phyloP scores from a whole-genome alignment of 2,329 filamentous ascomycete species.

The Penicillium sp. region DNA sequence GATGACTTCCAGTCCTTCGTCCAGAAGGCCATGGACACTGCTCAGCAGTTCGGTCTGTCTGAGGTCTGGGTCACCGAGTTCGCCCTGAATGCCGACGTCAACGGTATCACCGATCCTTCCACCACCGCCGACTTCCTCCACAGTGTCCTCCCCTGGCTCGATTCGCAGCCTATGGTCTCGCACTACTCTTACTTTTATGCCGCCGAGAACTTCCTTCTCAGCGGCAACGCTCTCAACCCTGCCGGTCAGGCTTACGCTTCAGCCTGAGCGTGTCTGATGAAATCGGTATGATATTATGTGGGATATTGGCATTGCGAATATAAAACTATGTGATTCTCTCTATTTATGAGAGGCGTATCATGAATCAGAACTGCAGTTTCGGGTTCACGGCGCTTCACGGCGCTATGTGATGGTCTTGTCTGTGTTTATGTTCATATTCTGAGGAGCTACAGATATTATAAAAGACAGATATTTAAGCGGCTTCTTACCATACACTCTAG shows the following conservation, averaged over 20 bases:
- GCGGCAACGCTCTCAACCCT: constrained; percentile 22
- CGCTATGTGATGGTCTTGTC: not conserved
- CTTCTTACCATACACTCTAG: too few species aligned
- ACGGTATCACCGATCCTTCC: constrained; percentile 18
- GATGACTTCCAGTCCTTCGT: constrained; percentile 39
- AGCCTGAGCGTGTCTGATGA: not conserved
- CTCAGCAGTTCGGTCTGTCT: constrained; percentile 29
- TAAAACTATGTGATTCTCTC: not conserved
- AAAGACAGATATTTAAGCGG: too few species aligned
- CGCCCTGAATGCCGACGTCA: constrained; percentile 30
- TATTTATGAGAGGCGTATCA: not conserved
- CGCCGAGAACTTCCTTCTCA: constrained; percentile 32
- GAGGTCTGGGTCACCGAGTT: constrained; percentile 47
- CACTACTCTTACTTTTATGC: constrained; percentile 43
- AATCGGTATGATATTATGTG: not conserved
- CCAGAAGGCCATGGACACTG: constrained; percentile 32
- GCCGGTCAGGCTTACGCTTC: constrained; percentile 30
- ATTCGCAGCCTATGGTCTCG: constrained; percentile 34
- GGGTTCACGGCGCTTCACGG: not conserved
- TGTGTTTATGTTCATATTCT: not conserved
- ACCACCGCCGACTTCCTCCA: constrained; percentile 34
- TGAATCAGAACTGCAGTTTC: not conserved
- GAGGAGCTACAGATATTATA: not conserved
- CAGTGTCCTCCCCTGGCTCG: constrained; percentile 38
- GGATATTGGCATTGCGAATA: not conserved